Evolutionary conservation across 805 yeast genomes (phyloP), one percentile per base, ranked within the genome.

Genomic region (Suhomyces tanzawaensis): DNA sequence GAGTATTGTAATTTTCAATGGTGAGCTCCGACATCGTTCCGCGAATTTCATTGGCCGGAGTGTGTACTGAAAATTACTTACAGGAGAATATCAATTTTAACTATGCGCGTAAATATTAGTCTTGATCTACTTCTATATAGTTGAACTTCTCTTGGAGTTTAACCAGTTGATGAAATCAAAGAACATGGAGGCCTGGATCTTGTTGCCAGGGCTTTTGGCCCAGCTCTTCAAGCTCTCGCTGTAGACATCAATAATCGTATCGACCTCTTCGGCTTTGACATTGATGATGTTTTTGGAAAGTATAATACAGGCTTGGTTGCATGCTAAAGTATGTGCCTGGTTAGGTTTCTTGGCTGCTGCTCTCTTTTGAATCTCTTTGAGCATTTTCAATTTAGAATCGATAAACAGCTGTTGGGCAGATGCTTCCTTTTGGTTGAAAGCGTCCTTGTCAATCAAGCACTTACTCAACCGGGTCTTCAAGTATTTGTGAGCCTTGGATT

Each of bases 81-180:
- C n/a, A n/a, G n/a, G 23, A 21, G 23, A 9, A 5, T 13, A 24
- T 24, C 7, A 7, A 24, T 7, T 34, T 25, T n/a, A 28, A 19
- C 23, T 7, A 19, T 19, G 26, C 33, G 33, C 33, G 33, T 30
- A 30, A 30, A 30, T 19, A 5, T 11, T 6, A 9, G 14, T 24
- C 5, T 24, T 7, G 7, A 24, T 7, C n/a, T 8, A 5, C 14
- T 24, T 5, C 27, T 24, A 24, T n/a, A 12, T 7, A n/a, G 14
- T 19, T 13, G n/a, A 25, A 22, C 14, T 16, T 57, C 74, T 69
- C 51, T 73, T 72, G n/a, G 84, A 65, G 45, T 71, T 72, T 30
- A 84, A 55, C 90, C 93, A 90, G 62, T 88, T 88, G 53, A 85
- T 74, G 44, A 87, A 77, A 50, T 89, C 96, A 47, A 79, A 73